Evolutionary conservation across 1,139 yeast species (phyloP).

Genomic region (Taphrina wiesneri): DNA sequence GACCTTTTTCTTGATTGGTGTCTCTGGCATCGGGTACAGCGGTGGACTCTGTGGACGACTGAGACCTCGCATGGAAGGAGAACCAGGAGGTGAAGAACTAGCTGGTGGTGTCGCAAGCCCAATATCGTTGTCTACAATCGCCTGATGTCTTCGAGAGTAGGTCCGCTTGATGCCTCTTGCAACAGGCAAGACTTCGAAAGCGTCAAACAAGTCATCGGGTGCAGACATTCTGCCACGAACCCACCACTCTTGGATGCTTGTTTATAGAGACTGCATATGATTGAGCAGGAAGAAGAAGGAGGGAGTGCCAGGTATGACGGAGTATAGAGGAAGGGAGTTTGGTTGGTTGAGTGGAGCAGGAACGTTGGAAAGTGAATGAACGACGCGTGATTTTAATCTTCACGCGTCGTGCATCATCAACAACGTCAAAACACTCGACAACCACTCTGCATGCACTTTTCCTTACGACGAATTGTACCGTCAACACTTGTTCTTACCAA

Average conservation of each 20-base stretch:
- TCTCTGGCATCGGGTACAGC: background rate
- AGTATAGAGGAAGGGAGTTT: background rate
- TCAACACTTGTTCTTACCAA: background rate
- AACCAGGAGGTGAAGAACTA: constrained; percentile 21
- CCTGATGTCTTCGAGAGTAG: constrained; percentile 14
- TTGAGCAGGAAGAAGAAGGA: too few species aligned
- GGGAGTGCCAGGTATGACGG: background rate
- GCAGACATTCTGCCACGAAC: background rate
- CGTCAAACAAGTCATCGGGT: constrained; percentile 4
- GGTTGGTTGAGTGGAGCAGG: background rate
- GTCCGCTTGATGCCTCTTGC: constrained; percentile 21
- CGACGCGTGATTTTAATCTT: background rate
- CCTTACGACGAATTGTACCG: too few species aligned
- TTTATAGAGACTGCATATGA: background rate
- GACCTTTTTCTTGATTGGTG: background rate
- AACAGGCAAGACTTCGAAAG: constrained; percentile 7
- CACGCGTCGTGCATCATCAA: background rate
- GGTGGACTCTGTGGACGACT: background rate
- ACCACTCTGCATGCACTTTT: background rate
- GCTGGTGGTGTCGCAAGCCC: constrained; percentile 28
- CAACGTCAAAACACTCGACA: background rate
- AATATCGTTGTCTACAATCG: background rate
- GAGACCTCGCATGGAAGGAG: background rate
- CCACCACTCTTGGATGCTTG: background rate
- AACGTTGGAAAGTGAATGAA: background rate